Conservation (phyloP, 2,329 filamentous ascomycete species). For the Neofusicoccum cordaticola region DNA sequence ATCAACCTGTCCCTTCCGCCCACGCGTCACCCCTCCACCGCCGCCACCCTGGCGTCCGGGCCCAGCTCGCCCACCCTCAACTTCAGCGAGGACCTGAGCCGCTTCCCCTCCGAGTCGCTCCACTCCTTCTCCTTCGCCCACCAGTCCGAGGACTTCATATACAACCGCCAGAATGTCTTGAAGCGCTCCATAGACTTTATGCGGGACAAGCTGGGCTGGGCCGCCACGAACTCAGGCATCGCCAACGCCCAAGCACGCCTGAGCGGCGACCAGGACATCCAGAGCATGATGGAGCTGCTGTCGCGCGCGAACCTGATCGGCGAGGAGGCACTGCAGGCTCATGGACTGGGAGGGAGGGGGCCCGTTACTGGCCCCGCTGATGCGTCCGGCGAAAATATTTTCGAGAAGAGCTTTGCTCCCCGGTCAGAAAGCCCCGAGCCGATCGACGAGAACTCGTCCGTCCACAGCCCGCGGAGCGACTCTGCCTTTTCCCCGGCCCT, state of each 20-base stretch:
- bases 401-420: constrained; percentile 74
- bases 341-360: constrained; percentile 51
- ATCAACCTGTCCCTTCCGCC: constrained; percentile 65
- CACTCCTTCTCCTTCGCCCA: constrained; percentile 98
- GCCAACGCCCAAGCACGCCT: constrained; percentile 79
- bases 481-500: constrained; percentile 8
- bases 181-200: constrained; percentile 96
- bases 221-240: constrained; percentile 70
- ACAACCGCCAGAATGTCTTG: constrained; percentile 87
- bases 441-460: constrained; percentile 22
- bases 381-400: constrained; percentile 72
- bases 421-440: constrained; percentile 45
- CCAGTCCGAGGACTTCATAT: constrained; percentile 86
- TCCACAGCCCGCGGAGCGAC: constrained; percentile 26
- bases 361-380: constrained; percentile 80
- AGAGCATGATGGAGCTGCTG: constrained; percentile 86
- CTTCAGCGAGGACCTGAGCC: constrained; percentile 82
- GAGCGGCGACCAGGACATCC: constrained; percentile 79
- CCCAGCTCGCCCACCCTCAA: constrained; percentile 68
- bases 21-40: constrained; percentile 38
- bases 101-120: constrained; percentile 91
- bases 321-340: constrained; percentile 58
- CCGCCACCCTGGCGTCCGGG: constrained; percentile 55
- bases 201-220: constrained; percentile 85
- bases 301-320: constrained; percentile 77